phyloP scores from a whole-genome alignment of 1,139 yeast genomes.

The Candida anutae region DNA sequence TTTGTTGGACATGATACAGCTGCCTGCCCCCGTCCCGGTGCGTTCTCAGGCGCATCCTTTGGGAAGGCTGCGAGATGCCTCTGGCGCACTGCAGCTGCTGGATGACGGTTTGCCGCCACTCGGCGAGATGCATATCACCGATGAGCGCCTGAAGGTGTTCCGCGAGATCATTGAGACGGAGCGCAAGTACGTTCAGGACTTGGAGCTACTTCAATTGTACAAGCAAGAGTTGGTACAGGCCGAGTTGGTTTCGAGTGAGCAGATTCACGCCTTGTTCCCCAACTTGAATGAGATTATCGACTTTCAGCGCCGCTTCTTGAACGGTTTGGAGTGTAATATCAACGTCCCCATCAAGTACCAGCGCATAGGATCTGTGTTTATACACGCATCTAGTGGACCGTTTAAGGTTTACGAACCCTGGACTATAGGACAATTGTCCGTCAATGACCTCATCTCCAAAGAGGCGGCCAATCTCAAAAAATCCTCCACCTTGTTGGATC shows the following conservation, averaged over 20 bases:
- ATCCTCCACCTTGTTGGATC: conserved; percentile 61
- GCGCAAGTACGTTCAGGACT: conserved; percentile 84
- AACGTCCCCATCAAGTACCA: conserved; percentile 69
- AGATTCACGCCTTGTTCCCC: conserved; percentile 79
- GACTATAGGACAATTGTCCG: conserved; percentile 80
- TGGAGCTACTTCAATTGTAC: conserved; percentile 65
- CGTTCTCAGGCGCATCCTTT: conserved; percentile 1
- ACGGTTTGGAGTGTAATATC: conserved; percentile 85
- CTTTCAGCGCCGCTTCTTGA: conserved; percentile 82
- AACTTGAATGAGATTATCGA: conserved; percentile 78
- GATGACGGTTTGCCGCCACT: neutral
- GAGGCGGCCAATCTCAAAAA: conserved; percentile 52
- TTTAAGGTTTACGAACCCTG: conserved; percentile 87
- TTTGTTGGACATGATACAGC: conserved; percentile 26
- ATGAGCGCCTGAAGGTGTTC: conserved; percentile 67
- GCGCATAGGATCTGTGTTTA: conserved; percentile 80
- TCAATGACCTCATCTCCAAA: conserved; percentile 68
- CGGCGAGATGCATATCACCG: conserved; percentile 30
- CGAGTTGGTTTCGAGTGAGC: conserved; percentile 71
- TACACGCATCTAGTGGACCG: conserved; percentile 69
- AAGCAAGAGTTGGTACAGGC: conserved; percentile 58
- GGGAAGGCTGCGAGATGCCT: too few relatives aligned
- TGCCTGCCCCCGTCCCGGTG: conserved; percentile 4
- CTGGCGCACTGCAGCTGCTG: conserved; percentile 5
- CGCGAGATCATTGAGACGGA: conserved; percentile 85